phyloP scores from a whole-genome alignment of 148 eudicot species.

The Diospyros lotus region DNA sequence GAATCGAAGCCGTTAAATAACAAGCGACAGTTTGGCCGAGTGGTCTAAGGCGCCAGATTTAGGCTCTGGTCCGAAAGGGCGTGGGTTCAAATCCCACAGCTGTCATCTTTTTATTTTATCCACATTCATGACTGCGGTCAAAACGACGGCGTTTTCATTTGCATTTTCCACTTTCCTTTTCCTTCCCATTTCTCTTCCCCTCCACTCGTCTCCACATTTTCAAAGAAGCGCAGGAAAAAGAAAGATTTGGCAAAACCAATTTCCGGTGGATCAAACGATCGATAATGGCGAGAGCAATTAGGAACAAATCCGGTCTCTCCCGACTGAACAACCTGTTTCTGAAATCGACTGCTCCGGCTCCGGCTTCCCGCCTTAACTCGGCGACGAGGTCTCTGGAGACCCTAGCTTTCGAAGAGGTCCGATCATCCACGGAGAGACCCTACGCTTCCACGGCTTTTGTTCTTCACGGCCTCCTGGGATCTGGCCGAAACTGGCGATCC shows the following conservation, averaged over 20 bases:
- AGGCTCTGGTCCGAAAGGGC: constrained; percentile 99
- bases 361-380: constrained; percentile 9
- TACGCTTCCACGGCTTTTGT: constrained; percentile 55
- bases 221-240: no score
- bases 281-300: constrained; percentile 38
- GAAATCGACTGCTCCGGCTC: constrained; percentile 10
- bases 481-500: constrained; percentile 90
- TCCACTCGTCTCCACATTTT: no score
- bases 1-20: no score
- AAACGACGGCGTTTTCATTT: neutral
- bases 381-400: constrained; percentile 50
- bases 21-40: constrained; percentile 56
- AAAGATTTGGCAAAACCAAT: no score
- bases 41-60: constrained; percentile 99
- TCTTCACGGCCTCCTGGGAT: constrained; percentile 85
- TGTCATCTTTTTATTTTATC: constrained; percentile 16
- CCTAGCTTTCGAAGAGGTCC: constrained; percentile 81
- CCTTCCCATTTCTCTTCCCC: no score
- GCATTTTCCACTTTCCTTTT: no score
- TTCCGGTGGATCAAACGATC: neutral
- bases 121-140: no score
- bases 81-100: constrained; percentile 99
- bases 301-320: constrained; percentile 29
- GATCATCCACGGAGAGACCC: constrained; percentile 33
- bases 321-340: constrained; percentile 21